Percentiles rank a stretch among this genome's conserved stretches.
Evolutionary conservation across 805 yeast genomes (phyloP).

Genomic region (Ogataea neopini): DNA sequence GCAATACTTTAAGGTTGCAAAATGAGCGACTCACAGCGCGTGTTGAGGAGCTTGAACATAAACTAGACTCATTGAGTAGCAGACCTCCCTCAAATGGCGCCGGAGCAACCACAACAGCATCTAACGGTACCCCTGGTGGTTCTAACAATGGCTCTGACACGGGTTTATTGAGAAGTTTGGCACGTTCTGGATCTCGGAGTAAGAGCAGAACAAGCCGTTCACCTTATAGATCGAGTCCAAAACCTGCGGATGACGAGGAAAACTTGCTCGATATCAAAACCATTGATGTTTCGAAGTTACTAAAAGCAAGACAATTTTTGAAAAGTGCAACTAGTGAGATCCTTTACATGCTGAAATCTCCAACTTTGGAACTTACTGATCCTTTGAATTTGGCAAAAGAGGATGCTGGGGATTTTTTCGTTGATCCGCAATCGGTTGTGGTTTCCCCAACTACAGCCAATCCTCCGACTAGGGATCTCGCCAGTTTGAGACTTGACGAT

Average conservation of each 20-base stretch:
- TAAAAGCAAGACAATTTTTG: slow-evolving; percentile 36
- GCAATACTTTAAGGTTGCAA: slow-evolving; percentile 43
- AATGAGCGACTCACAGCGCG: slow-evolving; percentile 43
- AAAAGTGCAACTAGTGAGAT: slow-evolving; percentile 39
- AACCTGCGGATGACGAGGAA: slow-evolving; percentile 12
- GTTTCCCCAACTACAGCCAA: slow-evolving; percentile 4
- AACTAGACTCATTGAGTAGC: slow-evolving; percentile 15
- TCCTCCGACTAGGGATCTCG: slow-evolving; percentile 5
- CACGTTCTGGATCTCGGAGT: slow-evolving; percentile 12
- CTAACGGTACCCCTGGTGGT: not conserved
- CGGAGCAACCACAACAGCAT: not conserved
- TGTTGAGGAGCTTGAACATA: slow-evolving; percentile 41
- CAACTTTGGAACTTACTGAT: slow-evolving; percentile 34
- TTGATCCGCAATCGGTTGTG: slow-evolving; percentile 9
- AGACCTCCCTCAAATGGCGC: slow-evolving; percentile 7
- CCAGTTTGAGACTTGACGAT: slow-evolving; percentile 7
- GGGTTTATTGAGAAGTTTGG: slow-evolving; percentile 11
- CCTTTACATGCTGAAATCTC: slow-evolving; percentile 37
- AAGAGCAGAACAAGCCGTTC: slow-evolving; percentile 15
- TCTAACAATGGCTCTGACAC: slow-evolving; percentile 3
- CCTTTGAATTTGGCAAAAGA: slow-evolving; percentile 26
- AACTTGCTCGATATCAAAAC: slow-evolving; percentile 22
- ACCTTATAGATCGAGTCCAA: not conserved
- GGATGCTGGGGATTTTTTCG: slow-evolving; percentile 19
- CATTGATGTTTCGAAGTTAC: slow-evolving; percentile 30